phyloP scores from a whole-genome alignment of 2,329 filamentous ascomycete genomes.

The Teratosphaeriaceae sp. region DNA sequence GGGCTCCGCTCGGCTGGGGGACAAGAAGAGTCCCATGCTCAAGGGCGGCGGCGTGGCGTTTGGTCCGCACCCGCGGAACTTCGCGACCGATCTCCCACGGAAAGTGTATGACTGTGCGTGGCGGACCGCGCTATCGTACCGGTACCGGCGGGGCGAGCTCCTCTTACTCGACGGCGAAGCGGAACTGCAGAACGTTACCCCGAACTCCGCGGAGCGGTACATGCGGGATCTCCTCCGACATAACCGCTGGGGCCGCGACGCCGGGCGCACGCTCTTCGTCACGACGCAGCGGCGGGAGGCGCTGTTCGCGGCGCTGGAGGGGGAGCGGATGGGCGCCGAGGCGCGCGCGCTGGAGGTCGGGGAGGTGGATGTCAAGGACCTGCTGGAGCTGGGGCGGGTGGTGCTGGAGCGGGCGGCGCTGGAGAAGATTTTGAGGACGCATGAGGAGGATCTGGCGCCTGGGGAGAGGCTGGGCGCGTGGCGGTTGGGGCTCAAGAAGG shows the following conservation, averaged over 20 bases:
- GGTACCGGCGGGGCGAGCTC: slow-evolving; percentile 80
- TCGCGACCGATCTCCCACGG: slow-evolving; percentile 70
- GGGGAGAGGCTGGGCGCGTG: slow-evolving; percentile 2
- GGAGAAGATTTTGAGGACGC: slow-evolving; percentile 63
- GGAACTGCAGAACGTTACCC: slow-evolving; percentile 57
- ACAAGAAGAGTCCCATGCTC: slow-evolving; percentile 73
- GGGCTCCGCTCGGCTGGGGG: slow-evolving; percentile 71
- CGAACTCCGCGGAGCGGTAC: slow-evolving; percentile 43
- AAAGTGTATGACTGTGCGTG: slow-evolving; percentile 96
- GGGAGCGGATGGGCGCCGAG: slow-evolving; percentile 52
- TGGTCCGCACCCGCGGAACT: slow-evolving; percentile 89
- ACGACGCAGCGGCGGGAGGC: slow-evolving; percentile 55
- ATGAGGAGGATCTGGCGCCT: slow-evolving; percentile 54
- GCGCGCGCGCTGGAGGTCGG: slow-evolving; percentile 59
- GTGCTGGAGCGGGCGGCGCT: slow-evolving; percentile 81
- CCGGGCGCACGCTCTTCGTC: slow-evolving; percentile 70
- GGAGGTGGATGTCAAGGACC: slow-evolving; percentile 94
- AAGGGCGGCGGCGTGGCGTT: slow-evolving; percentile 81
- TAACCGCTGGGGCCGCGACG: slow-evolving; percentile 61
- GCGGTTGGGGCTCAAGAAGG: too few relatives aligned
- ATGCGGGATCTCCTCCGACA: slow-evolving; percentile 61
- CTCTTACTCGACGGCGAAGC: slow-evolving; percentile 74
- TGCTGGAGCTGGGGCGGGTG: slow-evolving; percentile 76
- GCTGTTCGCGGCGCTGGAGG: slow-evolving; percentile 60
- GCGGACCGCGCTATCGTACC: slow-evolving; percentile 88